Evolutionary conservation across 257 asterid species (phyloP).

Genomic region (Datura wrightii): DNA sequence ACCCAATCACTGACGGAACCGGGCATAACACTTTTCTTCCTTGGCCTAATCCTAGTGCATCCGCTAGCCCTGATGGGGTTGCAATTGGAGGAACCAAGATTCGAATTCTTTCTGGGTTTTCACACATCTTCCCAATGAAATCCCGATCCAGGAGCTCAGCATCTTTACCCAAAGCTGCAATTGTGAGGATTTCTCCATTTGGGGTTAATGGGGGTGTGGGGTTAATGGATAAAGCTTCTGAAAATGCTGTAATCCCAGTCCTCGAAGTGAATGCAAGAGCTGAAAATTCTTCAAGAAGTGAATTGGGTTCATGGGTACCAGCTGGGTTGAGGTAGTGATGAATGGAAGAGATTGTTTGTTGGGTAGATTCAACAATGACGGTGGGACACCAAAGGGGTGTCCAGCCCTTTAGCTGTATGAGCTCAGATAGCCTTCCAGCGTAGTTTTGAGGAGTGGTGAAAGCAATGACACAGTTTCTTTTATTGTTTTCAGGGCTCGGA

Average conservation of each 20-base stretch:
- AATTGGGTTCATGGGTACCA: slow-evolving; percentile 26
- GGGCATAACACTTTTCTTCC: slow-evolving; percentile 72
- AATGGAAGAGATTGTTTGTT: slow-evolving; percentile 58
- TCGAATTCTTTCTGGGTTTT: slow-evolving; percentile 55
- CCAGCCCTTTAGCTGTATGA: slow-evolving; percentile 62
- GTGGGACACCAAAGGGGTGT: slow-evolving; percentile 74
- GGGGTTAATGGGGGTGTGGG: slow-evolving; percentile 48
- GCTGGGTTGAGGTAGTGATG: slow-evolving; percentile 43
- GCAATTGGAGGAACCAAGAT: slow-evolving; percentile 69
- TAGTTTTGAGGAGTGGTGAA: slow-evolving; percentile 80
- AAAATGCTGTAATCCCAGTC: slow-evolving; percentile 67
- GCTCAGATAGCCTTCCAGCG: slow-evolving; percentile 60
- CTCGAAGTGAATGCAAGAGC: slow-evolving; percentile 86
- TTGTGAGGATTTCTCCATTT: slow-evolving; percentile 51
- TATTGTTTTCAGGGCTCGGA: slow-evolving; percentile 37
- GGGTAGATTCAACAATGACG: slow-evolving; percentile 64
- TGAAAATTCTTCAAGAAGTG: slow-evolving; percentile 60
- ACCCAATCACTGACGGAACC: slow-evolving; percentile 68
- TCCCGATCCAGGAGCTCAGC: slow-evolving; percentile 63
- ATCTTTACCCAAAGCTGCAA: slow-evolving; percentile 75
- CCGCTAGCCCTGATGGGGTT: slow-evolving; percentile 68
- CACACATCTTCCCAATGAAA: slow-evolving; percentile 51
- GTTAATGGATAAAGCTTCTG: slow-evolving; percentile 48
- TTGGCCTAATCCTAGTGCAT: slow-evolving; percentile 59
- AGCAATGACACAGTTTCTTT: slow-evolving; percentile 50